phyloP scores from a whole-genome alignment of 2,329 filamentous ascomycete genomes.

The Cercospora citrullina region DNA sequence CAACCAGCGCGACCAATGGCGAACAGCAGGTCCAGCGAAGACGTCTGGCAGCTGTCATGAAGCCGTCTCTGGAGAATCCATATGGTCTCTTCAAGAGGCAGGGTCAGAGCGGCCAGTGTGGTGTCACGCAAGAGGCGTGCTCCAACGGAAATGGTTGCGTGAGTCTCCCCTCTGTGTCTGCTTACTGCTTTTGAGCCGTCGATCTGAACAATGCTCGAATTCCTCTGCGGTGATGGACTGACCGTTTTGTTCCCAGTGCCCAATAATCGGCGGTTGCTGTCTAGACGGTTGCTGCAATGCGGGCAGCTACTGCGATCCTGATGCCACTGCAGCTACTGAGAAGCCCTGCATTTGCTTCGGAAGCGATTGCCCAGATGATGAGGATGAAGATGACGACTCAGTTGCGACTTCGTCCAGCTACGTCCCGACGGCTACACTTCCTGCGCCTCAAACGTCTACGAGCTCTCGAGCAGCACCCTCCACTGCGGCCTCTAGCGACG shows the following conservation, averaged over 20 bases:
- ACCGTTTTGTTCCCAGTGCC: neutral
- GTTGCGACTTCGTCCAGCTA: neutral
- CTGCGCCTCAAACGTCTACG: neutral
- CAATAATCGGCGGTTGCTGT: neutral
- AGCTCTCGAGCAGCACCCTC: neutral
- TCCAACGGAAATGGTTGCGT: neutral
- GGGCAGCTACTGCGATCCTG: neutral
- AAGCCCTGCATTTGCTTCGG: slow-evolving; percentile 2
- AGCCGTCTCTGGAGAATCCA: neutral
- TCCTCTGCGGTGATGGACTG: too few species aligned
- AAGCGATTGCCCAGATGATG: slow-evolving; percentile 1
- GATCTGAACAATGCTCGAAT: too few species aligned
- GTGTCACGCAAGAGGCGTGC: neutral
- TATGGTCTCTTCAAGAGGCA: neutral
- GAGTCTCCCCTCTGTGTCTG: neutral
- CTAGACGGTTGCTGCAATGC: neutral
- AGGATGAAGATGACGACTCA: neutral
- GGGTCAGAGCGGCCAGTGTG: neutral
- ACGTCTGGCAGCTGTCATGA: neutral
- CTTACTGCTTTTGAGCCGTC: neutral
- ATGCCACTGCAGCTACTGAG: neutral
- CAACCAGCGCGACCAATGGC: neutral
- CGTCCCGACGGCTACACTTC: neutral
- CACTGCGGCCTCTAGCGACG: neutral
- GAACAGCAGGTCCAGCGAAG: neutral